Conservation (phyloP, 768 basidiomycete genomes). For the Coprinellus aureogranulatus region DNA sequence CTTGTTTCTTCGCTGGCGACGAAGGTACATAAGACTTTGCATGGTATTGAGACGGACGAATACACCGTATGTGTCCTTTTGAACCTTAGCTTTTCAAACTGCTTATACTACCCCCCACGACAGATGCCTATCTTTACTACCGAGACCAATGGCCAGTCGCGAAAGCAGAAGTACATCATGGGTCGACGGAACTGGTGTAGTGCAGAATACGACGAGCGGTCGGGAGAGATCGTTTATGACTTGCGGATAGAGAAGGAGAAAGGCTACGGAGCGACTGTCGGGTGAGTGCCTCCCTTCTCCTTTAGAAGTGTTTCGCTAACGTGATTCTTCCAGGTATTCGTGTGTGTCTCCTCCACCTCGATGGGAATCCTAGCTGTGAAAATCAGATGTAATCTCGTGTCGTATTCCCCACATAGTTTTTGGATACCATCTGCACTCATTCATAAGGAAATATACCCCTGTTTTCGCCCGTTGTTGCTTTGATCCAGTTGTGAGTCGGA, state of each 20-base stretch:
- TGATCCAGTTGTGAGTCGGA: too few species aligned
- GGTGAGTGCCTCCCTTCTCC: constrained; percentile 44
- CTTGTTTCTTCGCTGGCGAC: constrained; percentile 79
- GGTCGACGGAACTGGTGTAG: constrained; percentile 86
- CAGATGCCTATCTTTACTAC: constrained; percentile 74
- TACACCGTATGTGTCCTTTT: constrained; percentile 55
- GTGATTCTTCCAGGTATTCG: too few species aligned
- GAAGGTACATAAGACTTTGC: constrained; percentile 85
- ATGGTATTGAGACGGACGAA: constrained; percentile 81
- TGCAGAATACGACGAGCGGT: constrained; percentile 53
- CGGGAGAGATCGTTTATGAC: constrained; percentile 74
- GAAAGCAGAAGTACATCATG: constrained; percentile 82
- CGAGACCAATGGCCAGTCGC: constrained; percentile 73
- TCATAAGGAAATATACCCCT: too few species aligned
- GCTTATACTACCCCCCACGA: not conserved
- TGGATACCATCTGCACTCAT: too few species aligned
- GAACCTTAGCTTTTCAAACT: not conserved
- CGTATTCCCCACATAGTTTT: too few species aligned
- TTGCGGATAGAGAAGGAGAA: constrained; percentile 84
- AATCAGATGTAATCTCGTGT: too few species aligned
- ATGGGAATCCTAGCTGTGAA: too few species aligned
- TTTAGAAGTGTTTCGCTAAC: too few species aligned
- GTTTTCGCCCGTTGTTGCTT: too few species aligned
- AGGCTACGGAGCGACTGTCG: constrained; percentile 76
- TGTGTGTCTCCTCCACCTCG: too few species aligned